phyloP scores from a whole-genome alignment of 257 asterid genomes.

The Solanum megistacrolobum region DNA sequence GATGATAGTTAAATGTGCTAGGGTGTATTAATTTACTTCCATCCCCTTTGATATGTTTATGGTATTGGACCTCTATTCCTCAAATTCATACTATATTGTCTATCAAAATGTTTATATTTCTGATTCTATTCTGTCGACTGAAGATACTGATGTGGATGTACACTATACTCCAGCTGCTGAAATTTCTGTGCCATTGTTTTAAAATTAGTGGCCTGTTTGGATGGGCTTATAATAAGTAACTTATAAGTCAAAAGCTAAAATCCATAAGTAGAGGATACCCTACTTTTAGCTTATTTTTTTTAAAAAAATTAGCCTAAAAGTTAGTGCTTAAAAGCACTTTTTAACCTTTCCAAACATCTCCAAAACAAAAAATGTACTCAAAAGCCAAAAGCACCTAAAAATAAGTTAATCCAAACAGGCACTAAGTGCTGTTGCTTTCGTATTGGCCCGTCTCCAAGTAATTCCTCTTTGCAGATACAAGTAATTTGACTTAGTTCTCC shows the following conservation, averaged over 20 bases:
- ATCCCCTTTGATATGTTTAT: not conserved
- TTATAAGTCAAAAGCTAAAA: not conserved
- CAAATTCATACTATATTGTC: not conserved
- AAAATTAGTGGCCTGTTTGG: not conserved
- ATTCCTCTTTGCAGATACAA: not conserved
- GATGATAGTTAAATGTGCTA: not conserved
- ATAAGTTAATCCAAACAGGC: not conserved
- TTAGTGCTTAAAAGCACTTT: not conserved
- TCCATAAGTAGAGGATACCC: not conserved
- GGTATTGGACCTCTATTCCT: not conserved
- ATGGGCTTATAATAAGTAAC: not conserved
- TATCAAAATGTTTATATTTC: not conserved
- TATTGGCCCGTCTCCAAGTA: not conserved
- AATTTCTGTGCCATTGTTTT: not conserved
- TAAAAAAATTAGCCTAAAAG: not conserved
- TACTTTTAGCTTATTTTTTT: not conserved
- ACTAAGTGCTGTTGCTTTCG: not conserved
- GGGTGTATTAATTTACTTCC: not conserved
- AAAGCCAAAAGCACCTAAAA: not conserved
- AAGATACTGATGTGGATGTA: not conserved
- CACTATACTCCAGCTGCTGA: not conserved
- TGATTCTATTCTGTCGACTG: not conserved
- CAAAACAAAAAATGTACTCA: not conserved
- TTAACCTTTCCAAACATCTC: not conserved
- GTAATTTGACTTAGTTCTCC: not conserved